phyloP scores from a whole-genome alignment of 495 filamentous ascomycete species.

The Beverwykella pulmonaria region DNA sequence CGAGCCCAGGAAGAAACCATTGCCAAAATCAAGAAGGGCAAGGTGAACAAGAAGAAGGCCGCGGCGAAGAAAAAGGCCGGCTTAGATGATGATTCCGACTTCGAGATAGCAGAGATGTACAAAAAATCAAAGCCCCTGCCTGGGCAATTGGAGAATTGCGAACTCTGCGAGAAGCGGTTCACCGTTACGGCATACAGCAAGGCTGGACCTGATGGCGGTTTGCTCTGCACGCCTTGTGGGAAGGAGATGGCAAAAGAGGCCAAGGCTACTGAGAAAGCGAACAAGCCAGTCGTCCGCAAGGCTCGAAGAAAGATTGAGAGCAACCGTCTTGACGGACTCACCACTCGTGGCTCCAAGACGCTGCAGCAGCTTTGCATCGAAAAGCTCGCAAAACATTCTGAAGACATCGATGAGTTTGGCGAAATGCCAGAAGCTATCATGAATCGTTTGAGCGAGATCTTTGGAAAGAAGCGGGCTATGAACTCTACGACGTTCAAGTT shows the following conservation, averaged over 20 bases:
- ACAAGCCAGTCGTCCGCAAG: slow-evolving; percentile 56
- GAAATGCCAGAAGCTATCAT: slow-evolving; percentile 70
- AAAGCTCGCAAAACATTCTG: slow-evolving; percentile 79
- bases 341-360: slow-evolving; percentile 67
- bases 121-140: slow-evolving; percentile 68
- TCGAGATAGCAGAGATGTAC: slow-evolving; percentile 59
- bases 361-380: slow-evolving; percentile 80
- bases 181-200: slow-evolving; percentile 91
- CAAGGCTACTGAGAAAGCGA: slow-evolving; percentile 61
- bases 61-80: slow-evolving; percentile 55
- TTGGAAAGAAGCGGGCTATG: slow-evolving; percentile 76
- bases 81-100: slow-evolving; percentile 48
- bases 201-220: slow-evolving; percentile 75
- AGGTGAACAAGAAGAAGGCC: slow-evolving; percentile 62
- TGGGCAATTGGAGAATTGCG: slow-evolving; percentile 88
- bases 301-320: slow-evolving; percentile 73
- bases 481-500: slow-evolving; percentile 70
- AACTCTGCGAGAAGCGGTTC: slow-evolving; percentile 82
- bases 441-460: slow-evolving; percentile 74
- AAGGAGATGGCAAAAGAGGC: slow-evolving; percentile 65
- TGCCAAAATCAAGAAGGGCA: slow-evolving; percentile 75
- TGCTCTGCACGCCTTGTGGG: slow-evolving; percentile 85
- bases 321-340: slow-evolving; percentile 74
- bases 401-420: slow-evolving; percentile 80
- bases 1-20: slow-evolving; percentile 63